These are phyloP conservation scores for Tylopilus felleus DNA, from an alignment of 768 basidiomycete species.

Conservation along the genomic window DNA sequence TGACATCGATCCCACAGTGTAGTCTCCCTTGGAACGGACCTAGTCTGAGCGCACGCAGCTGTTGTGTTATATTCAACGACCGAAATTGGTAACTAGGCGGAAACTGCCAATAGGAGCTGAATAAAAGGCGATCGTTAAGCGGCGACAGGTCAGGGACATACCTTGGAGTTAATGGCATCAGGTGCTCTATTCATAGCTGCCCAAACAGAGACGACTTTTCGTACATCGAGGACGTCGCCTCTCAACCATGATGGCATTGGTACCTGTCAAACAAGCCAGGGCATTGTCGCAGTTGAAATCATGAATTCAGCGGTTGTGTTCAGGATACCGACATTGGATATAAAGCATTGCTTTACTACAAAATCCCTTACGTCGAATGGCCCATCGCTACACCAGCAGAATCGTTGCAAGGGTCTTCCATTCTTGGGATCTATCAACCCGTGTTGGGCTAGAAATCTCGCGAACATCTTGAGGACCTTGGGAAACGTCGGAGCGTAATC, in stretches of 20 bases:
- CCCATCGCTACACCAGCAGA: slow-evolving; percentile 83
- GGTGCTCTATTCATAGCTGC: slow-evolving; percentile 11
- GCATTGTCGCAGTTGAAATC: slow-evolving; percentile 7
- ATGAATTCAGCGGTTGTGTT: slow-evolving; percentile 1
- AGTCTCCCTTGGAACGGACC: slow-evolving; percentile 76
- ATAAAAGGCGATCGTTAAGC: background rate
- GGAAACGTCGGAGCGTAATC: slow-evolving; percentile 75
- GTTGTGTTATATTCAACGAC: slow-evolving; percentile 66
- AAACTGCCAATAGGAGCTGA: slow-evolving; percentile 13
- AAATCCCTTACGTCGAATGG: slow-evolving; percentile 84
- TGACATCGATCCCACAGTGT: slow-evolving; percentile 89
- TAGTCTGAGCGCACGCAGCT: slow-evolving; percentile 69
- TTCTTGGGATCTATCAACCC: slow-evolving; percentile 61
- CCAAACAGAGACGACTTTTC: slow-evolving; percentile 54
- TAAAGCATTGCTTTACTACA: slow-evolving; percentile 86
- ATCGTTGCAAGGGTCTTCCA: slow-evolving; percentile 55
- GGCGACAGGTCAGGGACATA: slow-evolving; percentile 4
- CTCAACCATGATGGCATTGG: slow-evolving; percentile 70
- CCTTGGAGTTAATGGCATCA: slow-evolving; percentile 12
- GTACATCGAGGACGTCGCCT: slow-evolving; percentile 74
- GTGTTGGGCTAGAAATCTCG: slow-evolving; percentile 65
- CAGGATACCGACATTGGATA: slow-evolving; percentile 58
- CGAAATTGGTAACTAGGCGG: slow-evolving; percentile 17
- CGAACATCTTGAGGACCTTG: slow-evolving; percentile 60
- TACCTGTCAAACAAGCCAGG: slow-evolving; percentile 39